A percentile compares a stretch with the other conserved stretches of the same genome.
phyloP scores from a whole-genome alignment of 257 asterid species.

The Plantago elongata region DNA sequence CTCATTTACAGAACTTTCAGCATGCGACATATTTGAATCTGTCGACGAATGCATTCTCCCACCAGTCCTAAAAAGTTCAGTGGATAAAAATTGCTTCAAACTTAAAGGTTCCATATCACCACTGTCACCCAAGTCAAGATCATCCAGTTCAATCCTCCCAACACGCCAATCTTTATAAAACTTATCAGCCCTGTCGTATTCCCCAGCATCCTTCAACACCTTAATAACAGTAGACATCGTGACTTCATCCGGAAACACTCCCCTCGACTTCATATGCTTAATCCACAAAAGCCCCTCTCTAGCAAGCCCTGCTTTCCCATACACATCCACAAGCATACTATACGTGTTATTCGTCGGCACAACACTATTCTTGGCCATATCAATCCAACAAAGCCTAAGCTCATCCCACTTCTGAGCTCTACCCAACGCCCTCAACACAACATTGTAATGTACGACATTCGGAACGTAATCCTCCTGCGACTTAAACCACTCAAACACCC shows the following conservation, averaged over 20 bases:
- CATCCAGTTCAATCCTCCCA: constrained; percentile 65
- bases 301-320: constrained; percentile 83
- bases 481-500: constrained; percentile 85
- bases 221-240: constrained; percentile 84
- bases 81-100: constrained; percentile 66
- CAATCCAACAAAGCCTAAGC: constrained; percentile 92
- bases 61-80: constrained; percentile 82
- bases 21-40: constrained; percentile 21
- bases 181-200: constrained; percentile 60
- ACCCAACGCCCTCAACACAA: constrained; percentile 78
- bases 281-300: constrained; percentile 89
- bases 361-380: constrained; percentile 69
- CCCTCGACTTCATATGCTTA: constrained; percentile 80
- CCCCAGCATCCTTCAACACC: constrained; percentile 80
- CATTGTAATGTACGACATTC: constrained; percentile 88
- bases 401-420: constrained; percentile 88
- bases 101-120: constrained; percentile 55
- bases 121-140: constrained; percentile 57
- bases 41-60: constrained; percentile 37
- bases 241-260: constrained; percentile 83
- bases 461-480: constrained; percentile 64
- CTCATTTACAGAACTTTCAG: constrained; percentile 35
- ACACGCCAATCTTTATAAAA: constrained; percentile 76
- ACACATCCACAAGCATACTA: constrained; percentile 92
- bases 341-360: constrained; percentile 79